Conservation (phyloP, 1,139 yeast species). For the Suhomyces coccinellae region DNA sequence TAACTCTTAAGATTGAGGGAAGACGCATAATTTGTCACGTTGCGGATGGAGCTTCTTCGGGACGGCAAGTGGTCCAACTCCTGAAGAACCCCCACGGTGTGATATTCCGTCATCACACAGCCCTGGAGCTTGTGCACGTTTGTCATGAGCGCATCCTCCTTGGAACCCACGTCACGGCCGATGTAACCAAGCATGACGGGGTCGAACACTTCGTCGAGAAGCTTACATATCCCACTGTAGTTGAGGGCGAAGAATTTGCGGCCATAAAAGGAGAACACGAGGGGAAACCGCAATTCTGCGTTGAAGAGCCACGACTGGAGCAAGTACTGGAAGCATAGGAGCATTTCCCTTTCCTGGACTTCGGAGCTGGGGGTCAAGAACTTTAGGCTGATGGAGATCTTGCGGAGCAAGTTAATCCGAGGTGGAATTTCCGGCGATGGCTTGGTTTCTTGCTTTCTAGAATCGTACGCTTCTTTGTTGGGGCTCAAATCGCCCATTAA, state of each 20-base stretch:
- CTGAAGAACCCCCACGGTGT: conserved; percentile 12
- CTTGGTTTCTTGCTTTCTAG: background rate
- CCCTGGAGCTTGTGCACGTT: conserved; percentile 15
- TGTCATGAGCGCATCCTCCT: conserved; percentile 4
- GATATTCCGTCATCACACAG: conserved; percentile 12
- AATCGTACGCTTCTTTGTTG: background rate
- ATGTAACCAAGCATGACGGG: background rate
- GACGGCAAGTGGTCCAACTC: conserved; percentile 11
- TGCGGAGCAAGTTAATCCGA: background rate
- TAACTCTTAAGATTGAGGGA: conserved; percentile 1
- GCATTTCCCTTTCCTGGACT: conserved; percentile 6
- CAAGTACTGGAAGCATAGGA: conserved; percentile 30
- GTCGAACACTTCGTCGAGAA: conserved; percentile 14
- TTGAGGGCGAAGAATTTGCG: conserved; percentile 29
- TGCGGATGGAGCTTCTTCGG: background rate
- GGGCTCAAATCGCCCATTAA: conserved; percentile 17
- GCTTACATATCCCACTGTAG: conserved; percentile 19
- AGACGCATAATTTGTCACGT: background rate
- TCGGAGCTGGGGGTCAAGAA: background rate
- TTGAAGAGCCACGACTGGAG: conserved; percentile 30
- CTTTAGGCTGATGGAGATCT: background rate
- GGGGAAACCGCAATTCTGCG: conserved; percentile 34
- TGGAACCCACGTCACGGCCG: background rate
- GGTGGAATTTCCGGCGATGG: background rate
- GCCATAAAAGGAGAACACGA: conserved; percentile 40